A percentile compares a stretch with the other conserved stretches of the same genome.
Conservation (phyloP, 2,329 filamentous ascomycete genomes). For the Xylaria arbuscula region DNA sequence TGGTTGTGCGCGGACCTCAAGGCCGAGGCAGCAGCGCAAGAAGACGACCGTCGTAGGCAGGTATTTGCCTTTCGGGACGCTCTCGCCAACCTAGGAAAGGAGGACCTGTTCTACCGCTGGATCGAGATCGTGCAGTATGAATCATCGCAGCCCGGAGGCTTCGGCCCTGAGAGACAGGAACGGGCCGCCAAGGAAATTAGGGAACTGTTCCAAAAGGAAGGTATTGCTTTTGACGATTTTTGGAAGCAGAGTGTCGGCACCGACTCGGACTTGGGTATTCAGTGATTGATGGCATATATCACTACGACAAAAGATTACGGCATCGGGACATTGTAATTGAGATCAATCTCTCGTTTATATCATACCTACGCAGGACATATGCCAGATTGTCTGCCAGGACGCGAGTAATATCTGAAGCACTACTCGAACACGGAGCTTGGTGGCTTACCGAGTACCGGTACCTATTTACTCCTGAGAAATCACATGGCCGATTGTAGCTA, state of each 20-base stretch:
- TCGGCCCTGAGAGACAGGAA: constrained; percentile 78
- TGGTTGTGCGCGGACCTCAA: constrained; percentile 76
- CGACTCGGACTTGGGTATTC: constrained; percentile 48
- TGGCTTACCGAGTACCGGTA: no score
- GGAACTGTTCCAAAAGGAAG: constrained; percentile 77
- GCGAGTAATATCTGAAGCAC: background rate
- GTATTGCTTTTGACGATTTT: constrained; percentile 84
- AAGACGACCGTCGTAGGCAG: constrained; percentile 74
- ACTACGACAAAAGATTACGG: background rate
- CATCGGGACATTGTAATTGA: background rate
- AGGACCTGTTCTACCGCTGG: constrained; percentile 91
- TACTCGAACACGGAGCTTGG: background rate
- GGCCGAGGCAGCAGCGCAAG: constrained; percentile 48
- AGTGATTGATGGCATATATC: constrained; percentile 3
- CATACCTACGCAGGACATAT: background rate
- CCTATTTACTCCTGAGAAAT: background rate
- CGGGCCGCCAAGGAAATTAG: constrained; percentile 79
- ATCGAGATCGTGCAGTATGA: constrained; percentile 93
- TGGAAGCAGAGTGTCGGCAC: constrained; percentile 73
- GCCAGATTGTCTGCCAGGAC: background rate
- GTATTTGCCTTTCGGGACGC: constrained; percentile 84
- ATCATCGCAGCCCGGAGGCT: constrained; percentile 80
- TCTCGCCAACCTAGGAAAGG: constrained; percentile 80
- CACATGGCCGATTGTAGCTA: background rate
- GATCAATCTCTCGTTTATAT: background rate